phyloP scores from a whole-genome alignment of 208 protist species.

The Leishmania turanica region DNA sequence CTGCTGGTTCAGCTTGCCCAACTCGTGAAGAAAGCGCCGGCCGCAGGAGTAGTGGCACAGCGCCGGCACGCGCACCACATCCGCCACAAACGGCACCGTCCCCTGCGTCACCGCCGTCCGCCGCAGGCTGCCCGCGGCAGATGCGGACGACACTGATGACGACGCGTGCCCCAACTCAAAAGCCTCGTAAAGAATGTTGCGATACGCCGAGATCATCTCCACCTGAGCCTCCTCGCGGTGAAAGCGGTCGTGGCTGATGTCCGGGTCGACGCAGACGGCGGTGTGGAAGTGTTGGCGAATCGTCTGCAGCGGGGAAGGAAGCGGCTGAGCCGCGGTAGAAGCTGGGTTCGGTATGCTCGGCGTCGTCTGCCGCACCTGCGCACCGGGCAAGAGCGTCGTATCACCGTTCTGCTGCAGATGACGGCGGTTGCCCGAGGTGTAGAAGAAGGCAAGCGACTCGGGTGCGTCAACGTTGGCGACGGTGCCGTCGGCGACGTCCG shows the following conservation, averaged over 20 bases:
- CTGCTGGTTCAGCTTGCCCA: slow-evolving; percentile 88
- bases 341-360: slow-evolving; percentile 14
- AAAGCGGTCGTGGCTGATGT: slow-evolving; percentile 64
- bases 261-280: slow-evolving; percentile 67
- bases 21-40: slow-evolving; percentile 50
- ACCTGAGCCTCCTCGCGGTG: slow-evolving; percentile 88
- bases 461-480: slow-evolving; percentile 3
- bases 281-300: slow-evolving; percentile 38
- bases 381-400: slow-evolving; percentile 48
- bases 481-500: not conserved
- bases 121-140: slow-evolving; percentile 5
- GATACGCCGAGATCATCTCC: slow-evolving; percentile 87
- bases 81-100: slow-evolving; percentile 28
- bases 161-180: slow-evolving; percentile 41
- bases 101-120: slow-evolving; percentile 3
- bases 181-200: slow-evolving; percentile 87
- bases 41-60: slow-evolving; percentile 63
- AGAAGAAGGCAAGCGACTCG: slow-evolving; percentile 26
- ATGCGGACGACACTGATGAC: not conserved
- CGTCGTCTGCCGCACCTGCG: slow-evolving; percentile 2
- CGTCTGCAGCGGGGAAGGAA: slow-evolving; percentile 2
- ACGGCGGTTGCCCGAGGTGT: slow-evolving; percentile 18
- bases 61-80: slow-evolving; percentile 76
- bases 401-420: slow-evolving; percentile 75
- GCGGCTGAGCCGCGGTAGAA: not conserved